Evolutionary conservation across 192 early-diverging fungal genomes (phyloP).

Genomic region (Rhizophagus clarus): DNA sequence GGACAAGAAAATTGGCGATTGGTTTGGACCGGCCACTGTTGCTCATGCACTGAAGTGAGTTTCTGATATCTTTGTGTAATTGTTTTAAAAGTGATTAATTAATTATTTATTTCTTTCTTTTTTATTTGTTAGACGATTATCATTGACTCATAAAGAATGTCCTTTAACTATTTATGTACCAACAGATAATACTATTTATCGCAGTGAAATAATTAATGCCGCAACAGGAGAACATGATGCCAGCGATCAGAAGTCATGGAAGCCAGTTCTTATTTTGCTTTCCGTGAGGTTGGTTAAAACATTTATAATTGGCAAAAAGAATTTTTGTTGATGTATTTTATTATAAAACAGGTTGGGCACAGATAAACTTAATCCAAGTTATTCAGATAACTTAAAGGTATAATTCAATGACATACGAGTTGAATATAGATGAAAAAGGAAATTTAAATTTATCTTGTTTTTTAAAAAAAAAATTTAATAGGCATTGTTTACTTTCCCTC

Average conservation of each 20-base stretch:
- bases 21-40: constrained; percentile 48
- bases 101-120: background rate
- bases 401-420: background rate
- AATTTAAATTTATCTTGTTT: too few species aligned
- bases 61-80: background rate
- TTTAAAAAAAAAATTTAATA: constrained; percentile 28
- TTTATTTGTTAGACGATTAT: constrained; percentile 33
- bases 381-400: constrained; percentile 29
- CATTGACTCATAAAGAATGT: constrained; percentile 38
- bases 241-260: constrained; percentile 30
- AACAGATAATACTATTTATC: constrained; percentile 35
- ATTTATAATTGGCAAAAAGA: background rate
- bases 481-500: constrained; percentile 38
- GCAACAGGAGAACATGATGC: constrained; percentile 25
- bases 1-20: constrained; percentile 48
- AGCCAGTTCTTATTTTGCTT: constrained; percentile 42
- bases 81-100: background rate
- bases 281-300: constrained; percentile 38
- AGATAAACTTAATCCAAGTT: constrained; percentile 25
- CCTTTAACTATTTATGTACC: constrained; percentile 37
- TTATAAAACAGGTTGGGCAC: constrained; percentile 13
- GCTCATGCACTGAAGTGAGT: constrained; percentile 46
- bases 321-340: background rate
- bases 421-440: too few species aligned
- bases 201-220: constrained; percentile 17